These are phyloP conservation scores for Coemansia sp. DNA, from an alignment of 192 early-diverging fungal species.

Conservation along the genomic window DNA sequence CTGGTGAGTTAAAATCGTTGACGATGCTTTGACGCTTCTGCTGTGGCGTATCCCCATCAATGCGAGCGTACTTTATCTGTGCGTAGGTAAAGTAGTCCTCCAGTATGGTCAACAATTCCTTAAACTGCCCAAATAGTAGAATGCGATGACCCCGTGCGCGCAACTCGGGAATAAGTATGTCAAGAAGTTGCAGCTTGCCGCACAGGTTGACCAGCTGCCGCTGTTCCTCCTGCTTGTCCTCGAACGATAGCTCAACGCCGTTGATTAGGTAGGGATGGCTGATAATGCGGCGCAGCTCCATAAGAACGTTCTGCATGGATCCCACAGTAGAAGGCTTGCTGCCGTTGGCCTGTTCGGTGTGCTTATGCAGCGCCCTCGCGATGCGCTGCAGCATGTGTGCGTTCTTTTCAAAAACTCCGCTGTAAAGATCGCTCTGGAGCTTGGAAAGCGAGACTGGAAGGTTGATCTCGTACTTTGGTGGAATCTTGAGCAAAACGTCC, in stretches of 20 bases:
- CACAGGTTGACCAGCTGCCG: slow-evolving; percentile 80
- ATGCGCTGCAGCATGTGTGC: slow-evolving; percentile 63
- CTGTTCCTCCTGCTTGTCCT: slow-evolving; percentile 63
- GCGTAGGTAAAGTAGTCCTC: slow-evolving; percentile 81
- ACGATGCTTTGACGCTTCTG: slow-evolving; percentile 81
- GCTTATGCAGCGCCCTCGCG: slow-evolving; percentile 17
- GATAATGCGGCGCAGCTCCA: slow-evolving; percentile 92
- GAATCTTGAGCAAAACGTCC: slow-evolving; percentile 87
- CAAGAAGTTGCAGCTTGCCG: slow-evolving; percentile 93
- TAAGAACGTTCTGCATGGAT: slow-evolving; percentile 84
- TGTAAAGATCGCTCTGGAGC: slow-evolving; percentile 84
- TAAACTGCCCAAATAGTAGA: slow-evolving; percentile 96
- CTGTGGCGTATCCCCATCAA: slow-evolving; percentile 84
- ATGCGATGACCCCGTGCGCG: slow-evolving; percentile 86
- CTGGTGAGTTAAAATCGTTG: slow-evolving; percentile 90
- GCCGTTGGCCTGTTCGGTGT: slow-evolving; percentile 17
- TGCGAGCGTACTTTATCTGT: slow-evolving; percentile 72
- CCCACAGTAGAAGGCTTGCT: slow-evolving; percentile 35
- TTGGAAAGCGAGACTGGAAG: slow-evolving; percentile 85
- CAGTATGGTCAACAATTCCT: slow-evolving; percentile 86
- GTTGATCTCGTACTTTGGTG: slow-evolving; percentile 91
- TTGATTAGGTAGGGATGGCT: slow-evolving; percentile 90
- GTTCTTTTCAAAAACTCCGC: slow-evolving; percentile 84
- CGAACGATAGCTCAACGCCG: slow-evolving; percentile 59
- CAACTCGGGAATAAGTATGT: slow-evolving; percentile 85